Evolutionary conservation across 257 asterid species (phyloP), one percentile per base, ranked within the genome.

Genomic region (Solanum etuberosum): DNA sequence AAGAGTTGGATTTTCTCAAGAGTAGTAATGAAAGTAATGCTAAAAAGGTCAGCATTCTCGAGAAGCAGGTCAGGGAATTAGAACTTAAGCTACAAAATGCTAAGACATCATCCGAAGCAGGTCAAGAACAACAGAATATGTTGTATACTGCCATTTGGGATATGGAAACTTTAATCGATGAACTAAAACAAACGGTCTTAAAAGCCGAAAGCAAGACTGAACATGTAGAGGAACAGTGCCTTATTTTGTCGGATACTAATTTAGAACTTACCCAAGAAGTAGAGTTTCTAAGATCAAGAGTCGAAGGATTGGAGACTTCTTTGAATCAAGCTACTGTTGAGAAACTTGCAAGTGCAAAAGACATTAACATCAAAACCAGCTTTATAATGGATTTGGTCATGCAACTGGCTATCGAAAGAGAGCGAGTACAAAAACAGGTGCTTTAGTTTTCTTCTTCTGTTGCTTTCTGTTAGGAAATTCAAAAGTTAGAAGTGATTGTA

Each of bases 101-200:
- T 38, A 93, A 89, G 92, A 94, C 95, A 1, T 93, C 95, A 21
- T 94, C 99, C 9, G 98, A 95, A 90, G 94, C 98, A 67, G 91
- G 96, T 89, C 98, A 91, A 89, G 98, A 97, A 83, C 99, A 97
- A 89, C 98, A 94, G 90, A 94, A 91, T 86, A 93, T 93, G 98
- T 46, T 97, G 65, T 97, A 97, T 83, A 68, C 95, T 46, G 98
- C 99, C 40, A 97, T 97, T 74, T 97, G 98, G 98, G 99, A 97
- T 90, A 97, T 97, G 99, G 99, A 97, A 88, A 95, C 96, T 25
- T 87, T 97, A 20, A 95, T 95, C 21, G 99, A 97, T 86, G 99
- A 97, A 87, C 92, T 95, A 93, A 95, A 92, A 88, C 98, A 95
- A 74, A 94, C 92, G 77, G 98, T 93, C 63, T 88, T 93, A 1